phyloP scores from a whole-genome alignment of 352 stramenopile genomes.

The Pilasporangium apinafurcum region DNA sequence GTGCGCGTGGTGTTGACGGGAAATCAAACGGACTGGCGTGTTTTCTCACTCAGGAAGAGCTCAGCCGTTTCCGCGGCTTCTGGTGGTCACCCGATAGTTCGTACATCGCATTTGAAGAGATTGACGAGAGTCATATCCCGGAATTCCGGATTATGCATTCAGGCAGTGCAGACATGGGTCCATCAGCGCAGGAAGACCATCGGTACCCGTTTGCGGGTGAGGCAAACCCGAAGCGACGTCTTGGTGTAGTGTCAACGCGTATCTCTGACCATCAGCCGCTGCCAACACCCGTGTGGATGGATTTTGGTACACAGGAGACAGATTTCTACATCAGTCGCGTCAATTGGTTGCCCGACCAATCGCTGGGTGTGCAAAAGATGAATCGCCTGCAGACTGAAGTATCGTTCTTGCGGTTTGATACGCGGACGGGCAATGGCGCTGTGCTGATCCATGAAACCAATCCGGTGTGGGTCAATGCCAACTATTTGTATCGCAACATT shows the following conservation, averaged over 20 bases:
- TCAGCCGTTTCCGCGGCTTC: conserved; percentile 95
- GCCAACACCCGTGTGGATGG: conserved; percentile 64
- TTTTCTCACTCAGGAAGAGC: conserved; percentile 97
- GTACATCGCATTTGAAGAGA: conserved; percentile 85
- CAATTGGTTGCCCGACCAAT: conserved; percentile 93
- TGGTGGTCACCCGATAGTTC: conserved; percentile 92
- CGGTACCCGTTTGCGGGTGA: conserved; percentile 92
- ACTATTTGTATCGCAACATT: conserved; percentile 90
- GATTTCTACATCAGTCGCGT: conserved; percentile 92
- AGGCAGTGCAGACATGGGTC: conserved; percentile 60
- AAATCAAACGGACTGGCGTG: conserved; percentile 94
- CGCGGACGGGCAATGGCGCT: conserved; percentile 41
- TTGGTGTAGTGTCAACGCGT: conserved; percentile 69
- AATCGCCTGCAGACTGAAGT: conserved; percentile 79
- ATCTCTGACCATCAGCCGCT: conserved; percentile 16
- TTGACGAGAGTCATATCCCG: conserved; percentile 92
- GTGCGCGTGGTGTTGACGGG: conserved; percentile 56
- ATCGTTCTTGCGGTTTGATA: conserved; percentile 77
- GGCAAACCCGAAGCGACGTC: conserved; percentile 84
- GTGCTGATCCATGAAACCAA: conserved; percentile 88
- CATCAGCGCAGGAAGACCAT: conserved; percentile 67
- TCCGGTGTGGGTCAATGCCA: conserved; percentile 93
- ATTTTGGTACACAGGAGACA: conserved; percentile 46
- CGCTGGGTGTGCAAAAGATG: conserved; percentile 85
- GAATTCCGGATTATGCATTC: conserved; percentile 95